phyloP scores from a whole-genome alignment of 805 yeast species.

The Sporopachydermia lactativora region DNA sequence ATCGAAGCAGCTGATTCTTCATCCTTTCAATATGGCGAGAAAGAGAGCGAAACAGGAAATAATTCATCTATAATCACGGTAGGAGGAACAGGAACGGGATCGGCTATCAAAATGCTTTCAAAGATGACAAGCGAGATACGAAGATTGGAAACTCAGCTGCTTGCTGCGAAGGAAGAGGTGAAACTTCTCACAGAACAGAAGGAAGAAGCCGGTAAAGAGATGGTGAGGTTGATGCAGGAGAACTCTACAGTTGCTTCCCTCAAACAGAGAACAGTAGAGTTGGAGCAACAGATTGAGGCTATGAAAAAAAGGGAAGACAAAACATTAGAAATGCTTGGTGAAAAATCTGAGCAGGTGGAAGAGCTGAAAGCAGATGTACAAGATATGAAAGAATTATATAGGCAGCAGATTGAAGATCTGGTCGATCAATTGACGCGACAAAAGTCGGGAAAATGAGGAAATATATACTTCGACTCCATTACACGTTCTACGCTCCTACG shows the following conservation, averaged over 20 bases:
- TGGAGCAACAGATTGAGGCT: conserved; percentile 21
- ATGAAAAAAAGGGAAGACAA: conserved; percentile 35
- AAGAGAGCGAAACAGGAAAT: conserved; percentile 1
- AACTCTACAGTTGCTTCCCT: conserved; percentile 29
- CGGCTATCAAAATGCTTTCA: conserved; percentile 48
- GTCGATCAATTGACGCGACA: conserved; percentile 41
- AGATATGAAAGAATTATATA: conserved; percentile 76
- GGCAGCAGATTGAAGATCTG: conserved; percentile 78
- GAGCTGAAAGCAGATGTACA: conserved; percentile 80
- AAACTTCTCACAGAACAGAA: conserved; percentile 39
- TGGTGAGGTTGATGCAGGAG: conserved; percentile 42
- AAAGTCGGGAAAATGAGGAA: neutral
- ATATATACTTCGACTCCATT: too few relatives aligned
- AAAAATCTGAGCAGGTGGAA: conserved; percentile 71
- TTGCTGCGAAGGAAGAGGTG: conserved; percentile 50
- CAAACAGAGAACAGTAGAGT: conserved; percentile 20
- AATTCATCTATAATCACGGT: conserved; percentile 8
- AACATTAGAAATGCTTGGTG: conserved; percentile 64
- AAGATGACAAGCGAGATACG: conserved; percentile 68
- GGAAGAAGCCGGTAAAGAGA: conserved; percentile 52
- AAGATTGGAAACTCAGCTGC: conserved; percentile 65
- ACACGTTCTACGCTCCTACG: too few relatives aligned
- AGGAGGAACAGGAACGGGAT: conserved; percentile 20
- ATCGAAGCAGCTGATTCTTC: neutral
- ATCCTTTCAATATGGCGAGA: neutral